A percentile compares a stretch with the other conserved stretches of the same genome.
Evolutionary conservation across 2,329 filamentous ascomycete genomes (phyloP).

Genomic region (Helicocarpus griseus): DNA sequence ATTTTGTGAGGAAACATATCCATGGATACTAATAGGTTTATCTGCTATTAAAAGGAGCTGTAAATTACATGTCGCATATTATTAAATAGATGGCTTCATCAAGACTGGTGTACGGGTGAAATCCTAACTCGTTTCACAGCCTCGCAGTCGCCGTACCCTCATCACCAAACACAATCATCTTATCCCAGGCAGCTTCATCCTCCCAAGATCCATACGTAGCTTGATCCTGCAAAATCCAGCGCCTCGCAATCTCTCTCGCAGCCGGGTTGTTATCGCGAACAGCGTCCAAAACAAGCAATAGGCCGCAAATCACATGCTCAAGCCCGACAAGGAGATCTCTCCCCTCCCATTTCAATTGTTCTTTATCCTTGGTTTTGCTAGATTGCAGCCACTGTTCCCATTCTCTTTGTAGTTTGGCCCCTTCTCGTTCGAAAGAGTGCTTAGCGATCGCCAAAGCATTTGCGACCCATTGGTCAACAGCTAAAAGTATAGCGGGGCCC

Average conservation of each 20-base stretch:
- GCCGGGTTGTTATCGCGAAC: constrained; percentile 23
- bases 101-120: too few relatives aligned
- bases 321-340: constrained; percentile 22
- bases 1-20: neutral
- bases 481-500: constrained; percentile 9
- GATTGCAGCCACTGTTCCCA: constrained; percentile 11
- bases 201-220: constrained; percentile 8
- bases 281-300: constrained; percentile 24
- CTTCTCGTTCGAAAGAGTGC: constrained; percentile 35
- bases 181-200: constrained; percentile 12
- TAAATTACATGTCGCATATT: neutral
- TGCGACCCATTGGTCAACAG: constrained; percentile 31
- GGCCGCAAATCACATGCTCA: constrained; percentile 22
- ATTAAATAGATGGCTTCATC: too few relatives aligned
- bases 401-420: constrained; percentile 19
- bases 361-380: constrained; percentile 10
- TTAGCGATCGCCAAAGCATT: constrained; percentile 39
- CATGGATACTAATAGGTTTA: neutral
- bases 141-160: neutral
- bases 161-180: constrained; percentile 13
- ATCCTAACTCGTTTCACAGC: neutral
- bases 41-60: neutral
- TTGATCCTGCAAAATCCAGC: constrained; percentile 9
- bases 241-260: constrained; percentile 18
- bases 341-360: constrained; percentile 23